Base-by-base conservation (phyloP, 2,329 filamentous ascomycete species). In the Cladobotryum protrusum region DNA sequence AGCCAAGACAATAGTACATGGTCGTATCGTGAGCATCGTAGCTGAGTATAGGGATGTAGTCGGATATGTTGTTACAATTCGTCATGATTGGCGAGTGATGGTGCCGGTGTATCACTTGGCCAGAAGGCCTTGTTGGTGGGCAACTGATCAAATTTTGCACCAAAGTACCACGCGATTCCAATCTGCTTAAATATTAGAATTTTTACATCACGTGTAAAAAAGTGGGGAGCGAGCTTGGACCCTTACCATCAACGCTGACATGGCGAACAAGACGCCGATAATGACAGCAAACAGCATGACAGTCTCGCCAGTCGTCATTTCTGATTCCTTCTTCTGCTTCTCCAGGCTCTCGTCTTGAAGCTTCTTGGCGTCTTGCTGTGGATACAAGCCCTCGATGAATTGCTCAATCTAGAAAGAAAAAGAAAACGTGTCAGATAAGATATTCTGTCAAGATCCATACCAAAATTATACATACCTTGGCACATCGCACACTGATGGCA, bases 371-470 rank as follows among this genome's bases (percentile, higher is more conserved):
- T 87, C 83, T 68, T 96, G 89, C 8, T 82, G 79, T 3, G 93
- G 93, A 81, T 91, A 97, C 59, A 97, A 83, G 5, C 83, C 85
- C 69, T 97, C 92, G 65, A 97, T 95, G 66, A 95, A 96, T 74
- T 93, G 87, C 67, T 97, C 91, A 57, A 96, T 88, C 87, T 93
- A 61, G 24, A 29, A 29, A n/a, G n/a, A n/a, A n/a, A n/a, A n/a
- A n/a, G n/a, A n/a, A 4, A 33, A 7, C 2, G 24, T 20, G 52
- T 57, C 52, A 65, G 61, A 29, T 42, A 35, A 14, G 17, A 29
- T 32, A 32, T 12, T 40, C 12, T 40, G n/a, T 40, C 40, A 24
- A 34, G 43, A 11, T 2, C 6, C 20, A 6, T 12, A 29, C 5
- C 1, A n/a, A 12, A 33, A n/a, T 41, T 24, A 13, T 40, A 36